Evolutionary conservation across 495 filamentous ascomycete species (phyloP), one percentile per base, ranked within the genome.

Genomic region (Bathelium albidoporum): DNA sequence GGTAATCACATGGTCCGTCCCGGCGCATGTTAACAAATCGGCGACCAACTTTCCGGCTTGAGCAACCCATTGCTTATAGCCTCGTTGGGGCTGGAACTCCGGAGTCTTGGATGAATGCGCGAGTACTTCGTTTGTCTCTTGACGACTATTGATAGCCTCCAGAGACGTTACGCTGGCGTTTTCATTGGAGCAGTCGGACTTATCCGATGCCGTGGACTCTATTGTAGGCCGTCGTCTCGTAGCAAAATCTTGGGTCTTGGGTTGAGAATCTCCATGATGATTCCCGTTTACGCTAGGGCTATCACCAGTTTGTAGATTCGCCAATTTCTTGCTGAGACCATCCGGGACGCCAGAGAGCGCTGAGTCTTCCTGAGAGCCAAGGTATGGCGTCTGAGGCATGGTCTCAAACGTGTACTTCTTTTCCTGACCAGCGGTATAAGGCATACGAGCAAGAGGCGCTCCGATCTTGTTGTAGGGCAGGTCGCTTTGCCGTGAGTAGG

Each of bases 61-160:
- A 28, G 94, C 94, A 67, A 98, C 91, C 94, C 95, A 97, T 79
- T 95, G 90, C 76, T 92, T 95, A 73, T 97, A 98, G 18, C 94
- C 94, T 1, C 91, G 89, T 66, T 90, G 89, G 0, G 90, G 87
- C 66, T 88, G 78, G 76, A 96, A 96, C 26, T 67, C 58, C 1
- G 43, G 80, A 31, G 20, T 24, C 36, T 20, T 36, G 29, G 18
- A 24, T 52, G 36, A 22, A 59, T 60, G 68, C 60, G 60, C 64
- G 32, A 28, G 18, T 52, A 29, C 22, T 12, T 53, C 39, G 43
- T 61, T 41, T 41, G 34, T n/a, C 59, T 59, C 49, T 14, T 29
- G 52, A 14, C 39, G 24, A 4, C 71, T 62, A 55, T 70, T 59
- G 32, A 60, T 59, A 29, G 49, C 49, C 9, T 55, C 49, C 20